Conservation (phyloP, 2,329 filamentous ascomycete genomes). For the Mycosphaerella sp. region DNA sequence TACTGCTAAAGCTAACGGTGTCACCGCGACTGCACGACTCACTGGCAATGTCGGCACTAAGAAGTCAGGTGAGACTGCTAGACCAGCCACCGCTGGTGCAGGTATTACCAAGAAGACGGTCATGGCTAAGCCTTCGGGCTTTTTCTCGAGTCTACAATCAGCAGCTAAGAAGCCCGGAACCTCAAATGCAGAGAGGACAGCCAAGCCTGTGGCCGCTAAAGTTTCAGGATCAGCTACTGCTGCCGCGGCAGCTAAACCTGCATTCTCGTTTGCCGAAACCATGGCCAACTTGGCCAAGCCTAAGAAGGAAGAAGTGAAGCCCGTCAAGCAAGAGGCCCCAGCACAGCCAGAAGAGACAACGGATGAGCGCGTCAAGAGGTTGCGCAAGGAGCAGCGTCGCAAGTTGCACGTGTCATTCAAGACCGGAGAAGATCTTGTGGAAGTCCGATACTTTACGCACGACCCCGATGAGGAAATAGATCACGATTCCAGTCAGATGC, state of each 20-base stretch:
- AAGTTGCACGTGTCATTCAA: conserved; percentile 67
- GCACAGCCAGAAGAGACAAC: conserved; percentile 52
- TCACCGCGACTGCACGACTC: conserved; percentile 16
- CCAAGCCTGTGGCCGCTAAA: conserved; percentile 23
- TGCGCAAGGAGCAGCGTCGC: conserved; percentile 66
- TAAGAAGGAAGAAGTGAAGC: conserved; percentile 48
- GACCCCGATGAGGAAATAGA: conserved; percentile 65
- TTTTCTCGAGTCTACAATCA: conserved; percentile 44
- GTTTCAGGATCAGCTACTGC: conserved; percentile 27
- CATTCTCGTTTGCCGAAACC: conserved; percentile 37
- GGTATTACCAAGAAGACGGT: conserved; percentile 27
- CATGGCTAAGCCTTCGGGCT: conserved; percentile 41
- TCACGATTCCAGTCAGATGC: conserved; percentile 60
- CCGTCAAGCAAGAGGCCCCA: conserved; percentile 45
- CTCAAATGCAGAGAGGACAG: conserved; percentile 25
- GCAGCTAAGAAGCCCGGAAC: conserved; percentile 41
- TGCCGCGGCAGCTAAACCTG: conserved; percentile 26
- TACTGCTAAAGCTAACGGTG: conserved; percentile 20
- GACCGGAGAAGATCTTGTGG: conserved; percentile 58
- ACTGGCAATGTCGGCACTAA: conserved; percentile 22
- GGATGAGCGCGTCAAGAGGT: conserved; percentile 60
- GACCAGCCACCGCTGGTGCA: conserved; percentile 14
- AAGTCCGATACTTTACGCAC: conserved; percentile 65
- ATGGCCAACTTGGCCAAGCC: conserved; percentile 46
- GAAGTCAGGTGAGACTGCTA: conserved; percentile 19